Evolutionary conservation across 768 basidiomycete species (phyloP).

Genomic region (Paxillus involutus): DNA sequence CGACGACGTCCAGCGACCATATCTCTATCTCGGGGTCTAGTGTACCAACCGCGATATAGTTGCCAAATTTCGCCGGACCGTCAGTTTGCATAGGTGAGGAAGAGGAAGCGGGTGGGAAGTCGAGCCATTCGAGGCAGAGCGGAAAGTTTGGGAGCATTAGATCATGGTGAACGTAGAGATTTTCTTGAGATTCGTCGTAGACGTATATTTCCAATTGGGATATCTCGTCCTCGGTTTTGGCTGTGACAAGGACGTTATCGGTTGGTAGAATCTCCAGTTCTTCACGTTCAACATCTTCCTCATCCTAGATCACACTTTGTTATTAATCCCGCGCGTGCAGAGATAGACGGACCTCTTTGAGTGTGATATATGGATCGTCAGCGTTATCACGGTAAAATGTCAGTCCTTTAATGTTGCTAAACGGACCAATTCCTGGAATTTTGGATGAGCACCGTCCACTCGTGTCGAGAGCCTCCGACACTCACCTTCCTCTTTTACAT

Average conservation of each 20-base stretch:
- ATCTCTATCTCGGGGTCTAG: slow-evolving; percentile 98
- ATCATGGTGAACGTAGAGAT: slow-evolving; percentile 96
- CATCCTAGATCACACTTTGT: slow-evolving; percentile 45
- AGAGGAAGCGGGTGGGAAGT: slow-evolving; percentile 76
- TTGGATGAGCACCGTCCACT: background rate
- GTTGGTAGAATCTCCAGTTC: slow-evolving; percentile 87
- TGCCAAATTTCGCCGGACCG: slow-evolving; percentile 53
- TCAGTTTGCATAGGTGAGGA: slow-evolving; percentile 35
- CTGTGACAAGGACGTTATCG: slow-evolving; percentile 89
- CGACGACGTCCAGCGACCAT: slow-evolving; percentile 93
- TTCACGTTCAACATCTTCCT: slow-evolving; percentile 79
- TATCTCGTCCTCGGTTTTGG: slow-evolving; percentile 96
- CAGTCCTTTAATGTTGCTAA: slow-evolving; percentile 94
- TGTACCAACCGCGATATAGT: slow-evolving; percentile 95
- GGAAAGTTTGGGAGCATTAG: slow-evolving; percentile 97
- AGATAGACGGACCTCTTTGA: slow-evolving; percentile 73
- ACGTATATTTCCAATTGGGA: slow-evolving; percentile 95
- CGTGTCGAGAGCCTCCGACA: background rate
- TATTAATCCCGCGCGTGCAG: background rate
- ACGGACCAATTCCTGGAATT: slow-evolving; percentile 65
- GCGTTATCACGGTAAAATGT: slow-evolving; percentile 89
- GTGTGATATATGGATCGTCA: slow-evolving; percentile 95
- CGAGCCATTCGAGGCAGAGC: slow-evolving; percentile 98
- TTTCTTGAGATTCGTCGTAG: slow-evolving; percentile 90
- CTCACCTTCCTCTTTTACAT: slow-evolving; percentile 43